phyloP scores from a whole-genome alignment of 2,329 filamentous ascomycete species.

The Ophiostoma montium region DNA sequence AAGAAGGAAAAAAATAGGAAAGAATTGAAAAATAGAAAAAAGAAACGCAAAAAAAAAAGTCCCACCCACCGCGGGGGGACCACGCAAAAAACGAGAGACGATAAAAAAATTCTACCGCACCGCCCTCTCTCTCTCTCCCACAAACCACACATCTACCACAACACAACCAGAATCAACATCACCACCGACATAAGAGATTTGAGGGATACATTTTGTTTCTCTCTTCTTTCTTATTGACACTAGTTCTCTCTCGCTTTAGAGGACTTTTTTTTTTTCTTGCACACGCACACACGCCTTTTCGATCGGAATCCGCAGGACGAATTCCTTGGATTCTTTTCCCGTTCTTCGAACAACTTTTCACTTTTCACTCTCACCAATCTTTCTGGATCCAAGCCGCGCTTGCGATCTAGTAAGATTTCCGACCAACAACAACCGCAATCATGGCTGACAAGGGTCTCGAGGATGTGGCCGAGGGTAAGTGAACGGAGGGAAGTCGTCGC shows the following conservation, averaged over 20 bases:
- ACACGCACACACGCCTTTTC: background rate
- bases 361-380: slow-evolving; percentile 26
- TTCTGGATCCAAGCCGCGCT: slow-evolving; percentile 64
- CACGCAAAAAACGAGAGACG: background rate
- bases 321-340: slow-evolving; percentile 12
- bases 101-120: slow-evolving; percentile 1
- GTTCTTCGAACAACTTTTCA: slow-evolving; percentile 6
- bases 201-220: background rate
- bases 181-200: background rate
- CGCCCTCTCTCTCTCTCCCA: background rate
- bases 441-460: slow-evolving; percentile 99
- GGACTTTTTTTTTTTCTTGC: background rate
- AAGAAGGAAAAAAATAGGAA: background rate
- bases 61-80: background rate
- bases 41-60: background rate
- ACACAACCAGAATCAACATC: background rate
- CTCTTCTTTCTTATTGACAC: background rate
- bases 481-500: background rate
- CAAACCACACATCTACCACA: background rate
- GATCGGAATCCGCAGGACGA: slow-evolving; percentile 18
- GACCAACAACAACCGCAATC: slow-evolving; percentile 54
- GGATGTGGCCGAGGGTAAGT: slow-evolving; percentile 90
- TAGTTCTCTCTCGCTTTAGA: background rate
- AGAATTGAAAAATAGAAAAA: background rate
- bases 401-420: slow-evolving; percentile 53